Conservation (phyloP, 148 eudicot species). For the Pouteria glomerata region DNA sequence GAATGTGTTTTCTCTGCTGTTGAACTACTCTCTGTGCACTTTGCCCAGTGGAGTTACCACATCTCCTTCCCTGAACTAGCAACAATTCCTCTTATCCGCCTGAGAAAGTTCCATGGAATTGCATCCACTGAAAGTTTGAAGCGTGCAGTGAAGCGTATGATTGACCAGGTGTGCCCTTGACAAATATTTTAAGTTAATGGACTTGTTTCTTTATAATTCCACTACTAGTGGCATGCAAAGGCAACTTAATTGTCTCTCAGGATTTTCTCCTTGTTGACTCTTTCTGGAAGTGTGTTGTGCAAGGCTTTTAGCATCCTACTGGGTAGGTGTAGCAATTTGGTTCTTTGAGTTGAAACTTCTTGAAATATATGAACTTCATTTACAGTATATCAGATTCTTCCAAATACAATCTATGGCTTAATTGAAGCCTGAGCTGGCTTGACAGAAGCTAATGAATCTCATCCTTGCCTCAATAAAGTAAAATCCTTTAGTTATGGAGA, state of each 20-base stretch:
- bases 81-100: constrained; percentile 62
- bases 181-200: neutral
- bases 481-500: neutral
- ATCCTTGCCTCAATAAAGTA: neutral
- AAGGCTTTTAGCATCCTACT: neutral
- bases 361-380: neutral
- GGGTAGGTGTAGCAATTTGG: neutral
- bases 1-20: constrained; percentile 60
- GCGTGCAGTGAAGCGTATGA: constrained; percentile 64
- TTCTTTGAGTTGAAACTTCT: neutral
- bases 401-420: neutral
- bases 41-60: constrained; percentile 81
- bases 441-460: neutral
- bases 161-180: constrained; percentile 62
- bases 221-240: neutral
- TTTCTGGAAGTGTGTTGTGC: neutral
- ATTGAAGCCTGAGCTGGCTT: neutral
- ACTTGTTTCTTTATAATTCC: neutral
- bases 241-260: neutral
- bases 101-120: constrained; percentile 57
- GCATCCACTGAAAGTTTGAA: constrained; percentile 51
- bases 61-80: constrained; percentile 93
- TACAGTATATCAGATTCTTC: neutral
- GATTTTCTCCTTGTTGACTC: neutral
- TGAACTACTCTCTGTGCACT: constrained; percentile 68